Conservation (phyloP, 1,139 yeast species). For the Taiozyma sp. region DNA sequence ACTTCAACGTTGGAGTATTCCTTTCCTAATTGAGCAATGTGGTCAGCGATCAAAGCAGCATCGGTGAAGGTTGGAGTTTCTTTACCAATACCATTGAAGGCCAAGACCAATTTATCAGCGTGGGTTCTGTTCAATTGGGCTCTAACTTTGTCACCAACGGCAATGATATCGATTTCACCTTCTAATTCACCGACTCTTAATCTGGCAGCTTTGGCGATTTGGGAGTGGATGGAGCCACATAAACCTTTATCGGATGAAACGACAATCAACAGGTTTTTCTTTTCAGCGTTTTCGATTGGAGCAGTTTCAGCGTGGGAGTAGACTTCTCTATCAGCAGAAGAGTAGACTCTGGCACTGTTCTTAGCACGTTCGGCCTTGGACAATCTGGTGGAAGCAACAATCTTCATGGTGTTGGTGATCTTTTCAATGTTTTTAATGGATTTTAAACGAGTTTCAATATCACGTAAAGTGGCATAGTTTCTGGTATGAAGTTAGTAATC, state of each 20-base stretch:
- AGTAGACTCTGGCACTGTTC: slow-evolving; percentile 82
- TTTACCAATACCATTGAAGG: slow-evolving; percentile 90
- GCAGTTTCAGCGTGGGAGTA: slow-evolving; percentile 76
- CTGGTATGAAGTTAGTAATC: slow-evolving; percentile 31
- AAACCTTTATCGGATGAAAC: slow-evolving; percentile 97
- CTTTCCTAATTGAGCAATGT: slow-evolving; percentile 57
- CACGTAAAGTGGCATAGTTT: slow-evolving; percentile 97
- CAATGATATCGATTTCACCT: slow-evolving; percentile 74
- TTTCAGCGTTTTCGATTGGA: slow-evolving; percentile 39
- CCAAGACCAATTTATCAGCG: slow-evolving; percentile 60
- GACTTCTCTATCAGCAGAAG: slow-evolving; percentile 74
- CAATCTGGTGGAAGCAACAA: slow-evolving; percentile 97
- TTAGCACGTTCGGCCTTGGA: slow-evolving; percentile 95
- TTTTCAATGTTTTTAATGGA: slow-evolving; percentile 98
- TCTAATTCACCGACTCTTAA: slow-evolving; percentile 48
- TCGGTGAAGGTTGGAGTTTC: slow-evolving; percentile 93
- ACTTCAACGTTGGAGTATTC: slow-evolving; percentile 75
- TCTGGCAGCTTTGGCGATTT: slow-evolving; percentile 86
- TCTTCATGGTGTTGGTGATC: slow-evolving; percentile 99
- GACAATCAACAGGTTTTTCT: slow-evolving; percentile 72
- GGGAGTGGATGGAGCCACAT: slow-evolving; percentile 98
- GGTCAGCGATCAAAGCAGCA: slow-evolving; percentile 85
- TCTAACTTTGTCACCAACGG: slow-evolving; percentile 93
- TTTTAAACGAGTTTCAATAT: slow-evolving; percentile 96
- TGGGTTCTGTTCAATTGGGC: slow-evolving; percentile 83